Base-by-base conservation (phyloP, 768 basidiomycete genomes). In the Tylopilus sp. region DNA sequence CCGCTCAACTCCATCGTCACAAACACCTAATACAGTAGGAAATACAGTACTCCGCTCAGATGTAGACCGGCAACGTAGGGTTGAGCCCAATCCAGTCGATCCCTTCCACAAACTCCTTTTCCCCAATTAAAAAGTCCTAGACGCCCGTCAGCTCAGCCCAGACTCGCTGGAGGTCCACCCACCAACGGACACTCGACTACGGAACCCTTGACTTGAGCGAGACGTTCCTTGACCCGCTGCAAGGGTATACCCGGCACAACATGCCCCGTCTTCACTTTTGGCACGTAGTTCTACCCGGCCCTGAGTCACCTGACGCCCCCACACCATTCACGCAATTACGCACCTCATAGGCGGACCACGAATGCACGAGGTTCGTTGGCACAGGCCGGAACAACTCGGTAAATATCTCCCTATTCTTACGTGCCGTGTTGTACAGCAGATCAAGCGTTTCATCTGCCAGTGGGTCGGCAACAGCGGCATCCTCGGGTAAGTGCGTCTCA, bases 311-410 rank as follows among this genome's bases (percentile, higher is more conserved):
- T 24, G 41, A 45, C 30, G 29, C 19, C 37, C 21, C 17, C 7
- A 4, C 25, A 58, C 42, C 47, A 36, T 28, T 26, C 21, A 9
- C 37, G 51, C 51, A 69, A 82, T 38, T 16, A 65, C 63, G 50
- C 47, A 88, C 89, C 47, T 87, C 84, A 65, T 94, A 96, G 6
- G 83, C 80, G 10, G 78, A 72, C 92, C 90, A 94, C 51, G 78
- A 78, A 56, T 85, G 78, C 45, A 95, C 87, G 25, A 87, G 70
- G 71, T 97, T 92, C 13, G 84, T 87, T 4, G 93, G 92, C 16
- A 92, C 82, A n/a, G 89, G 85, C 36, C 84, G 78, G 77, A 96
- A 97, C 28, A 94, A 62, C 71, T 92, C 89, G 6, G 87, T 85
- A 61, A 92, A 96, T 50, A 94, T 78, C 65, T 89, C 87, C 50